Conservation (phyloP, 345 rosid species). For the Brassica incana region DNA sequence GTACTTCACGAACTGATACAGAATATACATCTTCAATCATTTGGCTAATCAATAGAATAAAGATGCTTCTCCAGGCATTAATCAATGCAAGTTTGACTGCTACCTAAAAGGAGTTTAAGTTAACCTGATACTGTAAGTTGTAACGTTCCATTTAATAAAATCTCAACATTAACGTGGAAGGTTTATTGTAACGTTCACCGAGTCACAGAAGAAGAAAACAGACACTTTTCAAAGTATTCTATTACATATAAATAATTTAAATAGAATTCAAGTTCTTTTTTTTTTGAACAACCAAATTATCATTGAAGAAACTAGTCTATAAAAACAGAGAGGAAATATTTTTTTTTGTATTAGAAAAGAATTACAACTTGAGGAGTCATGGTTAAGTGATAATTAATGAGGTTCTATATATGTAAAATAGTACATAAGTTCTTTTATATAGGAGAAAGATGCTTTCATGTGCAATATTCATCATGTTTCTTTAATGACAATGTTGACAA, state of each 20-base stretch:
- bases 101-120: background rate
- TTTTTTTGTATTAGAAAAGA: background rate
- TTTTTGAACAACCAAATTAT: too few species aligned
- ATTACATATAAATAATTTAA: background rate
- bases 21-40: background rate
- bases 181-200: conserved; percentile 33
- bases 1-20: too few species aligned
- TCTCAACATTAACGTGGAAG: background rate
- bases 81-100: conserved; percentile 1
- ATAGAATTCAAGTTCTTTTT: background rate
- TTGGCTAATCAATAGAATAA: background rate
- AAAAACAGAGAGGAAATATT: background rate
- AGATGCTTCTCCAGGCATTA: background rate
- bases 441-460: conserved; percentile 31
- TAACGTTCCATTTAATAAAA: conserved; percentile 11
- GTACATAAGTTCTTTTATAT: conserved; percentile 15
- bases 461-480: conserved; percentile 24
- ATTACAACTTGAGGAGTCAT: conserved; percentile 11
- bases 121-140: conserved; percentile 1
- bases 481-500: background rate
- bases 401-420: conserved; percentile 7
- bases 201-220: background rate
- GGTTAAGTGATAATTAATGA: conserved; percentile 19
- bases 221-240: background rate
- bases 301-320: too few species aligned